phyloP scores from a whole-genome alignment of 805 yeast genomes.

The Wickerhamiella allomyrinae region DNA sequence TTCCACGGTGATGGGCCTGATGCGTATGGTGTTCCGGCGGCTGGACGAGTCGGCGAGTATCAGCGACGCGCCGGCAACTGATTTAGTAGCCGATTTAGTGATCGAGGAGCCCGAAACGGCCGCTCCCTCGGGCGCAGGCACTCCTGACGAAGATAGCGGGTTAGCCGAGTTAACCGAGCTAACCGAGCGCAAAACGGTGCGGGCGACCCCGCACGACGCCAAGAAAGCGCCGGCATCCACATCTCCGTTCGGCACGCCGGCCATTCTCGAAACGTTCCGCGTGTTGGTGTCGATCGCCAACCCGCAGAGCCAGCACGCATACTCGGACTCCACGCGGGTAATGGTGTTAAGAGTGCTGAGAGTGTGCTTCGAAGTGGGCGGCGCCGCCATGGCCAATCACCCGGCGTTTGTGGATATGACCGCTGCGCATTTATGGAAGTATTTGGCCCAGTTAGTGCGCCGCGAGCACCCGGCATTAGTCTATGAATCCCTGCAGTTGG shows the following conservation, averaged over 20 bases:
- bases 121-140: not conserved
- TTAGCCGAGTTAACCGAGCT: too few species aligned
- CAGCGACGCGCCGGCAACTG: not conserved
- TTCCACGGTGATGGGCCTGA: slow-evolving; percentile 11
- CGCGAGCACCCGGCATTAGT: slow-evolving; percentile 57
- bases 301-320: slow-evolving; percentile 62
- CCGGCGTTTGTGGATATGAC: slow-evolving; percentile 52
- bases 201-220: not conserved
- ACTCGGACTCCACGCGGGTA: slow-evolving; percentile 74
- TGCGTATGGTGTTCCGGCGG: slow-evolving; percentile 10
- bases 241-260: not conserved
- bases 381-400: slow-evolving; percentile 45
- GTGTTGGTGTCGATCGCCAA: slow-evolving; percentile 67
- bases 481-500: slow-evolving; percentile 60
- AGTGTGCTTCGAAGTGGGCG: slow-evolving; percentile 71
- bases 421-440: slow-evolving; percentile 74
- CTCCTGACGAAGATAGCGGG: too few species aligned
- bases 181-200: not conserved
- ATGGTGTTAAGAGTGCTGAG: slow-evolving; percentile 66
- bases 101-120: not conserved
- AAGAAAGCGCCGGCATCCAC: not conserved
- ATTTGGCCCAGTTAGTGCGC: slow-evolving; percentile 66
- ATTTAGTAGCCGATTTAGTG: not conserved
- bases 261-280: slow-evolving; percentile 28
- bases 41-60: slow-evolving; percentile 1